Conservation (phyloP, 2,329 filamentous ascomycete species). For the Aspergillus nomiae region DNA sequence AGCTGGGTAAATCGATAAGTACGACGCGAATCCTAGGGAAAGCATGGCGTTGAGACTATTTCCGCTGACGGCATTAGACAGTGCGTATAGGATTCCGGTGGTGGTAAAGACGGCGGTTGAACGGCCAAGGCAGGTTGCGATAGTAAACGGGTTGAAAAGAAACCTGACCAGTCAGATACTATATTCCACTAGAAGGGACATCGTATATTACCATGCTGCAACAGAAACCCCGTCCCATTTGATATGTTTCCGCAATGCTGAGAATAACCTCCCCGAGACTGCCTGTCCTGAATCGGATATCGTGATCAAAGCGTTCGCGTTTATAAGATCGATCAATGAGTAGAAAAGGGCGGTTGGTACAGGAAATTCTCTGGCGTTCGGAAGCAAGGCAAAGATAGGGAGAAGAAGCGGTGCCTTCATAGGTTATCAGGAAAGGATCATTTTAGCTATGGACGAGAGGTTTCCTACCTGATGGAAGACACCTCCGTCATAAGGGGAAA, state of each 20-base stretch:
- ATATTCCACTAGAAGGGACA: neutral
- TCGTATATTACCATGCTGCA: slow-evolving; percentile 68
- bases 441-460: neutral
- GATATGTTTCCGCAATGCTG: slow-evolving; percentile 74
- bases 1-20: slow-evolving; percentile 88
- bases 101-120: slow-evolving; percentile 89
- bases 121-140: slow-evolving; percentile 85
- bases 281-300: slow-evolving; percentile 84
- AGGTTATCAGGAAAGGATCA: neutral
- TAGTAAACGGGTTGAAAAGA: slow-evolving; percentile 91
- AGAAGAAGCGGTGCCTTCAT: slow-evolving; percentile 80
- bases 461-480: slow-evolving; percentile 67
- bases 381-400: slow-evolving; percentile 86
- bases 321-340: slow-evolving; percentile 76
- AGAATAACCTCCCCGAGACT: slow-evolving; percentile 71
- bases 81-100: slow-evolving; percentile 80
- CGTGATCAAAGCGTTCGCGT: slow-evolving; percentile 73
- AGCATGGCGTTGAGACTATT: slow-evolving; percentile 76
- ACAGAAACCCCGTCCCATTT: slow-evolving; percentile 74
- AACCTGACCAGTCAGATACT: slow-evolving; percentile 58
- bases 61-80: slow-evolving; percentile 77
- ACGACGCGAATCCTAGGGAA: slow-evolving; percentile 81
- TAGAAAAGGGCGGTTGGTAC: slow-evolving; percentile 80
- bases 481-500: slow-evolving; percentile 95
- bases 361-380: slow-evolving; percentile 66